Evolutionary conservation across 2,329 filamentous ascomycete genomes (phyloP), one percentile per base, ranked within the genome.

Genomic region (Cytospora leucostoma): DNA sequence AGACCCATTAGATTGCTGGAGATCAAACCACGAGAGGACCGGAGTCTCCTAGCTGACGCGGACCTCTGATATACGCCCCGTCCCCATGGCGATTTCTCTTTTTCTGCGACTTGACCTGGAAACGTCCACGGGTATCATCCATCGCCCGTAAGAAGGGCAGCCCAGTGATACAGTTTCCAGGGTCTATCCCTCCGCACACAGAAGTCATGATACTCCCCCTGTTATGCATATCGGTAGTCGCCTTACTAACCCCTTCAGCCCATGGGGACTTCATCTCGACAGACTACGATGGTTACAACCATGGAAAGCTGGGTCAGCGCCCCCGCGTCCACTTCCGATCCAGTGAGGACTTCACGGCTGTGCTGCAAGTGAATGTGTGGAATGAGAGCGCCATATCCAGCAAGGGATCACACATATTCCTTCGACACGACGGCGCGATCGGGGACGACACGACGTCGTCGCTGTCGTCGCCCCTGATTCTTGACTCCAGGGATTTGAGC

Each of bases 401-500:
- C 17, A 47, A 40, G 21, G 68, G 68, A 3, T 69, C 68, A 6
- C 68, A 69, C 55, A 67, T 69, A n/a, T 68, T 69, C 56, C 50
- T 69, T 32, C 64, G 68, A 11, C 65, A 69, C 56, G 67, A 69
- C 40, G 67, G 27, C 2, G 2, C 27, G 2, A 27, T 27, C 27
- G 27, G 67, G 4, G 54, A 68, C 13, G 51, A 59, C 27, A 27
- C 27, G 15, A 34, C 33, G 15, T 40, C 56, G 13, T 32, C 61
- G 15, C 61, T 54, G 7, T 59, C 68, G 37, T 64, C 68, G 32
- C 67, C 67, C 10, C 50, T 68, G 57, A 63, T 69, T n/a, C 62
- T 69, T 11, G 64, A 64, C 38, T 59, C 67, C 21, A 55, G 59
- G 11, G 68, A 69, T 40, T 61, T 69, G n/a, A 69, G 58, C 35